Percentiles rank a stretch among this genome's conserved stretches.
These are phyloP conservation scores for Neurospora sp. DNA, from an alignment of 495 filamentous ascomycete genomes.

Conservation along the genomic window DNA sequence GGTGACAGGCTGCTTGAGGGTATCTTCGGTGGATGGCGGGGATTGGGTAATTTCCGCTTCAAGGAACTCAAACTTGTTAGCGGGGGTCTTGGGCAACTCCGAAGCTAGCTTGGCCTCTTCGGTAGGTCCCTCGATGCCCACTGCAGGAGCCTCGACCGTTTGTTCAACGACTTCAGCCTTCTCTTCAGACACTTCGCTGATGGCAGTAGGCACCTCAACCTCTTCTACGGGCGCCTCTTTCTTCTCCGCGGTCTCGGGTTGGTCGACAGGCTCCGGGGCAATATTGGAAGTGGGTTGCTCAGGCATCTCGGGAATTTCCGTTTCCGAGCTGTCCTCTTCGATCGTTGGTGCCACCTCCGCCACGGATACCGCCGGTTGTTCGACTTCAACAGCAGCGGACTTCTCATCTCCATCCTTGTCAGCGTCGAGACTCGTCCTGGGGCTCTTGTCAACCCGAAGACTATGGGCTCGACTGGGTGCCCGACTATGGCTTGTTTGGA, in stretches of 20 bases:
- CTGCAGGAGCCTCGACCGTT: neutral
- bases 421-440: slow-evolving; percentile 19
- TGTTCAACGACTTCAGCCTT: neutral
- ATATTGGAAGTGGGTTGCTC: neutral
- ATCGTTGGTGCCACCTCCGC: neutral
- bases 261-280: neutral
- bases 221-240: neutral
- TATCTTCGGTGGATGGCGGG: neutral
- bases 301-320: neutral
- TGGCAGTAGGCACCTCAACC: neutral
- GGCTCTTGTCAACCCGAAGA: slow-evolving; percentile 17
- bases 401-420: neutral
- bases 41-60: neutral
- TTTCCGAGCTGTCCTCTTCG: neutral
- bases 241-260: neutral
- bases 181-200: neutral
- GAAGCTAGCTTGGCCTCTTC: neutral
- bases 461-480: slow-evolving; percentile 13
- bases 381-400: neutral
- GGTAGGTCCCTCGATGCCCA: neutral
- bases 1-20: slow-evolving; percentile 1
- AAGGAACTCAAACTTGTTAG: neutral
- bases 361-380: neutral
- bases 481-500: slow-evolving; percentile 5
- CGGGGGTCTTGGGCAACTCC: neutral